These are phyloP conservation scores for Eucalyptus marginata DNA, from an alignment of 345 rosid genomes.

Conservation along the genomic window DNA sequence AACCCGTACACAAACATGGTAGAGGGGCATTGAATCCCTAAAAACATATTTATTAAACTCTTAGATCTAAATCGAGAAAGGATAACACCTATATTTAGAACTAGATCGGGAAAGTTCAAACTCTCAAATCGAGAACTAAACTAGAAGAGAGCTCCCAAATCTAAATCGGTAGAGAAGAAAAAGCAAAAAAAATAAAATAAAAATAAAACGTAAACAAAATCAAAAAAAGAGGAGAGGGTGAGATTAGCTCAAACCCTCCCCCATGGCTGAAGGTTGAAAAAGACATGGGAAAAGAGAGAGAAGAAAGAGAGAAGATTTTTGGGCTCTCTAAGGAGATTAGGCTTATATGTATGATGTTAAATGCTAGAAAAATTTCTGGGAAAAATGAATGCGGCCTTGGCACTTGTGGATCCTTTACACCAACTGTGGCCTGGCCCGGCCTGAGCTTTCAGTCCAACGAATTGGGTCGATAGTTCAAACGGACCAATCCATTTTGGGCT, in stretches of 20 bases:
- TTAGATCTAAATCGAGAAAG: no score
- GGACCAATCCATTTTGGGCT: not conserved
- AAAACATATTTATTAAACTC: no score
- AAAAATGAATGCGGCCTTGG: not conserved
- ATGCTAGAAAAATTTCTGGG: not conserved
- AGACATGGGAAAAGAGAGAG: no score
- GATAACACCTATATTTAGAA: no score
- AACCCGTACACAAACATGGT: fast-evolving
- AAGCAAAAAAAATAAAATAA: no score
- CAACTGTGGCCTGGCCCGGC: not conserved
- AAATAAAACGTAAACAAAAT: no score
- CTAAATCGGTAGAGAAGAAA: fast-evolving
- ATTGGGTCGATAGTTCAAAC: not conserved
- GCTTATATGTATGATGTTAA: not conserved
- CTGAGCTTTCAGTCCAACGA: not conserved
- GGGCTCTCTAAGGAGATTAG: no score
- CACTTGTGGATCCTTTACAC: not conserved
- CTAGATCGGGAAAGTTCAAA: fast-evolving
- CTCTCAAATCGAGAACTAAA: no score
- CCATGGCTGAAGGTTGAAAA: fast-evolving
- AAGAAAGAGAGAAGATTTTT: no score
- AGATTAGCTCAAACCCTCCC: no score
- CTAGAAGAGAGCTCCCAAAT: fast-evolving
- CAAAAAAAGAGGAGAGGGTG: fast-evolving
- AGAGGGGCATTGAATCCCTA: no score